Base-by-base conservation (phyloP, 139 green algal genomes). In the Pleodorina starrii region DNA sequence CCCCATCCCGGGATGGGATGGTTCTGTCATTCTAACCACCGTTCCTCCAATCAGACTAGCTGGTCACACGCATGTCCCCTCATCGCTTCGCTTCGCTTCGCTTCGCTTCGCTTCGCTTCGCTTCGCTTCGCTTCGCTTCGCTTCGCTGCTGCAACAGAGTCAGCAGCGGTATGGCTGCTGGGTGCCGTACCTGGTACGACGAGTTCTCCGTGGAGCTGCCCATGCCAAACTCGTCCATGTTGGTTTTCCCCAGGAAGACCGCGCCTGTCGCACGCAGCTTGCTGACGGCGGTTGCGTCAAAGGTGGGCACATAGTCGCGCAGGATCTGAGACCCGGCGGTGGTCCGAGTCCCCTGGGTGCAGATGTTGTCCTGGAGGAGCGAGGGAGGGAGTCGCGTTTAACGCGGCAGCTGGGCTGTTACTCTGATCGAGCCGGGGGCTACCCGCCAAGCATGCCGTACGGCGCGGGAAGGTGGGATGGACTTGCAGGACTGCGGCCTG, bases 181-280 rank as follows among this genome's bases (percentile, higher is more conserved):
- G n/a, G 54, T 12, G 54, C 44, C 50, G 50, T 57, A 97, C 95
- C 91, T 98, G 94, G 90, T 95, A 99, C 0, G 94, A 95, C 0
- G 95, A 98, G 88, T 96, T 96, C 84, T 99, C 98, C 4, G 96
- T 99, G 27, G 92, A 97, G 94, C 91, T 97, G 63, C 98, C 98
- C 98, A 99, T 99, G 72, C 97, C 98, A 89, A 99, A 99, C 88
- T 99, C 97, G 74, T 99, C 98, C 93, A 98, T 95, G 94, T 99
- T 99, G 23, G 96, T 98, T 91, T 99, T 99, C 40, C 98, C 98
- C 40, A 99, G 36, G 25, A 99, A 69, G 29, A 99, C 85, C 3
- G 96, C 97, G 0, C 98, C 98, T 40, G 95, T 97, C 12, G 76
- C 83, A 2, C 84, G 79, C 79, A 99, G 84, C 29, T 92, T 92